A percentile compares a stretch with the other conserved stretches of the same genome.
Evolutionary conservation across 768 basidiomycete species (phyloP).

Genomic region (Symmetrospora coprosmae): DNA sequence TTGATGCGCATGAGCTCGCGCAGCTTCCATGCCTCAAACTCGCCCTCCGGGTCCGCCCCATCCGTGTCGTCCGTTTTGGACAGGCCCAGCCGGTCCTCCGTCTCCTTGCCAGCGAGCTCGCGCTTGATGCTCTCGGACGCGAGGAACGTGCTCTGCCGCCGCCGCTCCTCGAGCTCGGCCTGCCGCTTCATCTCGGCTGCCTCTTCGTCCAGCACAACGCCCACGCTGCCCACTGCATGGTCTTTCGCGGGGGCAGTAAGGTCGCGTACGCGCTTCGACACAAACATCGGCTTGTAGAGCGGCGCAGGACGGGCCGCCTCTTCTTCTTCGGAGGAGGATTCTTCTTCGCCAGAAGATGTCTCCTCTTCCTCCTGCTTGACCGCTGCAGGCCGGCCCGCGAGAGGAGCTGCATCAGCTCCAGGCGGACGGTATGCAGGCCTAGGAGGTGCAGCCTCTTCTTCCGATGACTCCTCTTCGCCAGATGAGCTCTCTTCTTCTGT

Average conservation of each 20-base stretch:
- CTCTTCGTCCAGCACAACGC: too few relatives aligned
- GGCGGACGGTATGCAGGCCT: conserved; percentile 9
- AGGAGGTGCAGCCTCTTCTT: not conserved
- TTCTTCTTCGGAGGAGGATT: conserved; percentile 46
- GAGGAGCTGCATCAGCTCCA: conserved; percentile 23
- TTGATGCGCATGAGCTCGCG: conserved; percentile 87
- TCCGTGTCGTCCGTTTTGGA: conserved; percentile 93
- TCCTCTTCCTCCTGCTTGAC: conserved; percentile 46
- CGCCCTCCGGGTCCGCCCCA: conserved; percentile 68
- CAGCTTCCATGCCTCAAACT: conserved; percentile 92
- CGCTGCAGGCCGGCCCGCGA: conserved; percentile 32
- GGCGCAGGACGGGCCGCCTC: conserved; percentile 59
- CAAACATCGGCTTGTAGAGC: conserved; percentile 80
- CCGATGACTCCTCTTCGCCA: conserved; percentile 9
- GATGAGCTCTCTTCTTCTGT: conserved; percentile 6
- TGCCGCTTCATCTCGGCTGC: conserved; percentile 57
- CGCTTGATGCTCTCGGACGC: conserved; percentile 87
- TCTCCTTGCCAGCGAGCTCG: conserved; percentile 79
- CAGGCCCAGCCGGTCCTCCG: conserved; percentile 63
- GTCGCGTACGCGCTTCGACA: conserved; percentile 54
- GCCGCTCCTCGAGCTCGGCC: conserved; percentile 62
- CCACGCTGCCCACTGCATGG: conserved; percentile 44
- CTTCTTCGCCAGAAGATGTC: conserved; percentile 55
- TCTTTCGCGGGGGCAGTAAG: conserved; percentile 59
- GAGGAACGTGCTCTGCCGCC: conserved; percentile 74